Conservation (phyloP, 2,329 filamentous ascomycete genomes). For the Emergomyces pasteurianus region DNA sequence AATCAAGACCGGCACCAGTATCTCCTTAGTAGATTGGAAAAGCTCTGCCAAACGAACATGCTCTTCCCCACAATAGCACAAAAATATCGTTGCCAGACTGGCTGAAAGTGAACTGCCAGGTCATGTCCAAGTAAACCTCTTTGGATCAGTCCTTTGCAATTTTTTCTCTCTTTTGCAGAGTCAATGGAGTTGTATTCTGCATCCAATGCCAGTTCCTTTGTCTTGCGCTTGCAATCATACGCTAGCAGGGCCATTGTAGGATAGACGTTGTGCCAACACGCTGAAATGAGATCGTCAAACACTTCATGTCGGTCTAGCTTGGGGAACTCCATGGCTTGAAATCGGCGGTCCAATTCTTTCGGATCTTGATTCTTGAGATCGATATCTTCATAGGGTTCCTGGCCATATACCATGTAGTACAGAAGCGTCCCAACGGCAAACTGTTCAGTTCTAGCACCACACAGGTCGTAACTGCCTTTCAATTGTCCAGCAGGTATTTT, state of each 20-base stretch:
- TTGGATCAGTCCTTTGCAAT: too few relatives aligned
- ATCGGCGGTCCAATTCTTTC: conserved; percentile 2
- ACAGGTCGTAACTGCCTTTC: conserved; percentile 13
- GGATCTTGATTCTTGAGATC: too few relatives aligned
- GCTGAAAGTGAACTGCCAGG: background rate
- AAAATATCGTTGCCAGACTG: background rate
- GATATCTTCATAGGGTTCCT: conserved; percentile 5
- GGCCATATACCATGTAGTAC: conserved; percentile 15
- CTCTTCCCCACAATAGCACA: background rate
- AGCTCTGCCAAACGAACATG: background rate
- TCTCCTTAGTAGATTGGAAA: background rate
- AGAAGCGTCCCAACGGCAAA: conserved; percentile 12
- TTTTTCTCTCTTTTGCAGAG: too few relatives aligned
- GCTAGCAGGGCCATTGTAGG: too few relatives aligned
- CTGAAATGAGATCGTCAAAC: background rate
- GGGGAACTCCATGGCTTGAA: conserved; percentile 4
- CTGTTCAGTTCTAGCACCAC: conserved; percentile 13
- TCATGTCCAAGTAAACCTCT: too few relatives aligned
- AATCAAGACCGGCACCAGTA: too few relatives aligned
- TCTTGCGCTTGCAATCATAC: too few relatives aligned
- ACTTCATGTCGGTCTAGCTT: background rate
- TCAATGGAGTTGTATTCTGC: too few relatives aligned
- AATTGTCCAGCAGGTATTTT: conserved; percentile 8
- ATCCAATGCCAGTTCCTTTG: too few relatives aligned
- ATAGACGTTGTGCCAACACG: too few relatives aligned